These are phyloP conservation scores for Apiosordaria backusii DNA, from an alignment of 495 filamentous ascomycete species.

Conservation along the genomic window DNA sequence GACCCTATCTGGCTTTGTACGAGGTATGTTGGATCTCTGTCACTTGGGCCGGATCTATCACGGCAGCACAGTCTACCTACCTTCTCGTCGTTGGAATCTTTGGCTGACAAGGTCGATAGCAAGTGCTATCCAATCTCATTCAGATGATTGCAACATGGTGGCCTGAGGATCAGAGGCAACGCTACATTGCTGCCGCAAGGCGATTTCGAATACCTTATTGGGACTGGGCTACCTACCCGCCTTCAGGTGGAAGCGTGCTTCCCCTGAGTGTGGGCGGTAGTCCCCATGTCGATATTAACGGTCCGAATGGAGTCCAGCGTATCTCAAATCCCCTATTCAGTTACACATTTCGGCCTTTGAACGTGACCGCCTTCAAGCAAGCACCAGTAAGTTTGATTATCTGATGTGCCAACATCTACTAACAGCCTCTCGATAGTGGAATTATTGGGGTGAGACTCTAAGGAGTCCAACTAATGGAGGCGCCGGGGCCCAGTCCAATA, in stretches of 20 bases:
- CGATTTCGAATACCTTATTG: slow-evolving; percentile 64
- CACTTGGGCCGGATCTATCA: not conserved
- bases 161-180: slow-evolving; percentile 39
- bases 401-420: not conserved
- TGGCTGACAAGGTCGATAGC: slow-evolving; percentile 37
- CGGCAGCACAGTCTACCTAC: not conserved
- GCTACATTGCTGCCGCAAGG: slow-evolving; percentile 49
- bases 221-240: slow-evolving; percentile 61
- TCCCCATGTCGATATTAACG: slow-evolving; percentile 44
- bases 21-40: slow-evolving; percentile 49
- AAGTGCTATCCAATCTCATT: slow-evolving; percentile 53
- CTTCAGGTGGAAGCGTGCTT: slow-evolving; percentile 45
- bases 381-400: slow-evolving; percentile 39
- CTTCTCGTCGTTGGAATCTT: not conserved
- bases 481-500: slow-evolving; percentile 48
- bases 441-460: slow-evolving; percentile 47
- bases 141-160: slow-evolving; percentile 53
- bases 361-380: slow-evolving; percentile 38
- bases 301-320: slow-evolving; percentile 49
- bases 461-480: slow-evolving; percentile 45
- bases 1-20: slow-evolving; percentile 63
- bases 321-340: slow-evolving; percentile 62
- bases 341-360: slow-evolving; percentile 58
- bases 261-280: slow-evolving; percentile 46
- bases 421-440: slow-evolving; percentile 21